A percentile compares a stretch with the other conserved stretches of the same genome.
phyloP scores from a whole-genome alignment of 2,329 filamentous ascomycete species.

The Aureobasidium sp. region DNA sequence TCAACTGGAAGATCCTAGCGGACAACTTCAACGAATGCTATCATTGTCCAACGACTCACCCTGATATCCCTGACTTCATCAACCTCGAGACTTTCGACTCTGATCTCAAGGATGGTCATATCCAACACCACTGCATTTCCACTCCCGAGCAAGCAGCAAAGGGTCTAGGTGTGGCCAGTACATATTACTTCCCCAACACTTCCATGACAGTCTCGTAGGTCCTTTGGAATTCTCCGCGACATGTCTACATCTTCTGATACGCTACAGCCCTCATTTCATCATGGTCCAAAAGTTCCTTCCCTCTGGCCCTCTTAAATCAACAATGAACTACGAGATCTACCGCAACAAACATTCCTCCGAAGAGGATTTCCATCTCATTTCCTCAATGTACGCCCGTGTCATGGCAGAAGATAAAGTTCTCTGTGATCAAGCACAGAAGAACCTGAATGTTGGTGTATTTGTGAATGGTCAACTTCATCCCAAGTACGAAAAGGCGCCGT shows the following conservation, averaged over 20 bases:
- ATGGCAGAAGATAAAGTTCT: slow-evolving; percentile 72
- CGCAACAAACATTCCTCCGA: slow-evolving; percentile 67
- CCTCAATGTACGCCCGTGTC: slow-evolving; percentile 68
- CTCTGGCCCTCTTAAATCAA: slow-evolving; percentile 52
- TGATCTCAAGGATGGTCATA: slow-evolving; percentile 54
- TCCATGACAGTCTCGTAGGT: slow-evolving; percentile 59
- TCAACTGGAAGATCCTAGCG: slow-evolving; percentile 66
- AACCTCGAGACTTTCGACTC: slow-evolving; percentile 64
- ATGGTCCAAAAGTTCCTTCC: slow-evolving; percentile 71
- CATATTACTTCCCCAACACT: slow-evolving; percentile 59
- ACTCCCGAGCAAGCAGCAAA: slow-evolving; percentile 54
- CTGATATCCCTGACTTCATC: slow-evolving; percentile 62
- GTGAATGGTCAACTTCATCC: slow-evolving; percentile 71
- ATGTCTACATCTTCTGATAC: neutral
- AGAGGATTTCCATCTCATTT: slow-evolving; percentile 63
- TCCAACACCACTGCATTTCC: slow-evolving; percentile 53
- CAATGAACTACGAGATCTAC: slow-evolving; percentile 71
- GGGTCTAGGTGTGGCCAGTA: slow-evolving; percentile 52
- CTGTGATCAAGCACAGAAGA: slow-evolving; percentile 65
- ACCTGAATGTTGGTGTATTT: slow-evolving; percentile 68
- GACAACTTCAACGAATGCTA: slow-evolving; percentile 72
- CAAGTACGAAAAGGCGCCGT: slow-evolving; percentile 55
- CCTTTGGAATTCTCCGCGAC: too few relatives aligned
- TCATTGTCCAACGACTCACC: slow-evolving; percentile 67
- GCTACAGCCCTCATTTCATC: slow-evolving; percentile 61